Evolutionary conservation across 345 rosid species (phyloP).

Genomic region (Pugionium cornutum): DNA sequence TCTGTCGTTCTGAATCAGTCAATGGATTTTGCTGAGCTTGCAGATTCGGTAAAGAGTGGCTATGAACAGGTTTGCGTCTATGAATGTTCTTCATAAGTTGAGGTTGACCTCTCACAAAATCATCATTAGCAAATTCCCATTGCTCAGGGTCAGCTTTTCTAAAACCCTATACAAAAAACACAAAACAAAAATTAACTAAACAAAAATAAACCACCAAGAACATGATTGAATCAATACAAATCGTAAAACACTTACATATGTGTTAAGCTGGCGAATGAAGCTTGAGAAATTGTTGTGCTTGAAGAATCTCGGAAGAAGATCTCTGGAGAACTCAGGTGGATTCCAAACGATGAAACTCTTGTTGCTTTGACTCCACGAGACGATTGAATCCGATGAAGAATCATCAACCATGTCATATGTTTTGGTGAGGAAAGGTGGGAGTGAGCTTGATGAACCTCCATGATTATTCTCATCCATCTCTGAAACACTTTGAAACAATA

Average conservation of each 20-base stretch:
- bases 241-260: conserved; percentile 59
- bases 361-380: conserved; percentile 72
- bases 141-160: conserved; percentile 86
- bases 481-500: background rate
- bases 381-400: conserved; percentile 65
- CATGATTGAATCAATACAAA: background rate
- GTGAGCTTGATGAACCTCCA: conserved; percentile 67
- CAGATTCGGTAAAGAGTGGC: conserved; percentile 72
- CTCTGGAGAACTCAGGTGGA: conserved; percentile 75
- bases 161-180: conserved; percentile 61
- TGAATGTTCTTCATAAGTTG: conserved; percentile 84
- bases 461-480: conserved; percentile 68
- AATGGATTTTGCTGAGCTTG: conserved; percentile 57
- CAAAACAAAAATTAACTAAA: background rate
- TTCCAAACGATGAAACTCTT: conserved; percentile 86
- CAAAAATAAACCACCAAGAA: too few species aligned
- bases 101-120: conserved; percentile 79
- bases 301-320: conserved; percentile 81
- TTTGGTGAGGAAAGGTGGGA: conserved; percentile 88
- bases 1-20: conserved; percentile 61
- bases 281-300: conserved; percentile 95
- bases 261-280: conserved; percentile 94
- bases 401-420: conserved; percentile 96
- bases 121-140: conserved; percentile 96
- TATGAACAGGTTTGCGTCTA: conserved; percentile 88